These are phyloP conservation scores for Colletotrichum neosansevieriae DNA, from an alignment of 2,329 filamentous ascomycete genomes.

Conservation along the genomic window DNA sequence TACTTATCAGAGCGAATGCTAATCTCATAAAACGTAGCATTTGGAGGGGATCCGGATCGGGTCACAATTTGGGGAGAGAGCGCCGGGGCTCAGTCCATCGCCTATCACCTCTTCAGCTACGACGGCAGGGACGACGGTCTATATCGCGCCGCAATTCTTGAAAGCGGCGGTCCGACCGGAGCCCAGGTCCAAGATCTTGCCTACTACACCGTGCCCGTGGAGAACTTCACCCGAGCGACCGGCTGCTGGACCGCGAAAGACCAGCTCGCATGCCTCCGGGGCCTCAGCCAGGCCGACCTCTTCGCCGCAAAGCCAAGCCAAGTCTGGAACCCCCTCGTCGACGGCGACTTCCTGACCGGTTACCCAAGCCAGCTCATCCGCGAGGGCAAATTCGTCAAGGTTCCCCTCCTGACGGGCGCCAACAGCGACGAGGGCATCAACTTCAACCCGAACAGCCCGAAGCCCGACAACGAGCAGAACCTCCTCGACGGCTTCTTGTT, in stretches of 20 bases:
- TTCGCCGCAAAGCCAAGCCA: slow-evolving; percentile 49
- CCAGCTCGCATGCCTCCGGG: slow-evolving; percentile 53
- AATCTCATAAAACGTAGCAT: slow-evolving; percentile 45
- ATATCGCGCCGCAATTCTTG: slow-evolving; percentile 65
- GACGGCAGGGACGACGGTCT: slow-evolving; percentile 67
- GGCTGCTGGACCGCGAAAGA: slow-evolving; percentile 51
- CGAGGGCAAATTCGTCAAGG: slow-evolving; percentile 55
- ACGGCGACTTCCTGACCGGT: slow-evolving; percentile 60
- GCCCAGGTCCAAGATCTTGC: slow-evolving; percentile 48
- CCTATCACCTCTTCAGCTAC: slow-evolving; percentile 66
- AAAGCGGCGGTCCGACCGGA: slow-evolving; percentile 59
- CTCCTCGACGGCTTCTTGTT: too few relatives aligned
- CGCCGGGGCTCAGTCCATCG: slow-evolving; percentile 55
- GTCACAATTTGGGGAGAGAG: slow-evolving; percentile 64
- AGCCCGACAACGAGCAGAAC: neutral
- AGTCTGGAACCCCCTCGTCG: slow-evolving; percentile 58
- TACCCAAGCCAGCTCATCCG: slow-evolving; percentile 60
- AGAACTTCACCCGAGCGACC: slow-evolving; percentile 51
- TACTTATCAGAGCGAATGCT: too few relatives aligned
- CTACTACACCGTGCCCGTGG: slow-evolving; percentile 50
- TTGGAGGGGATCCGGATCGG: slow-evolving; percentile 60
- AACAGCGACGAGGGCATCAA: slow-evolving; percentile 62
- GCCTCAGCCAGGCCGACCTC: slow-evolving; percentile 47
- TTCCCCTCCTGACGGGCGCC: slow-evolving; percentile 60
- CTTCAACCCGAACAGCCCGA: slow-evolving; percentile 53